Percentiles rank a stretch among this genome's conserved stretches.
Evolutionary conservation across 2,329 filamentous ascomycete species (phyloP).

Genomic region (Diaporthe sp.): DNA sequence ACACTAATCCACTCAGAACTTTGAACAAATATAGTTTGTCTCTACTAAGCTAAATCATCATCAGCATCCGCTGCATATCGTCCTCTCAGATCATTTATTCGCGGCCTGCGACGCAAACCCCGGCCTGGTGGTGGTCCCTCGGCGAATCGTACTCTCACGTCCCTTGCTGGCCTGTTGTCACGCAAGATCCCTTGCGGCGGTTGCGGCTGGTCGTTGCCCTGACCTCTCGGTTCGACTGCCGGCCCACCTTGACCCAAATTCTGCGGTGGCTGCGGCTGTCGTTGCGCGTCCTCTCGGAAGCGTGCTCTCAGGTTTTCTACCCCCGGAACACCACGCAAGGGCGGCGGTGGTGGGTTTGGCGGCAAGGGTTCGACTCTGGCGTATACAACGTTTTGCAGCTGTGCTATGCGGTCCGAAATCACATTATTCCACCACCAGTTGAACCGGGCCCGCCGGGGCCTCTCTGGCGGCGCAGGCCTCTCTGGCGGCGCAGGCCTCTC

Average conservation of each 20-base stretch:
- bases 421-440: not conserved
- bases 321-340: not conserved
- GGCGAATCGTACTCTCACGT: slow-evolving; percentile 5
- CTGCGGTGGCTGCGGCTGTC: not conserved
- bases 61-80: not conserved
- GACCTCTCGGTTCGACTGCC: not conserved
- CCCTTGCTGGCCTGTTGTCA: not conserved
- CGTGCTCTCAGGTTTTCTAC: not conserved
- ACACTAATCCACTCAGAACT: not conserved
- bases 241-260: no score
- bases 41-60: slow-evolving; percentile 3
- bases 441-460: not conserved
- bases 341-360: not conserved
- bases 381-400: not conserved
- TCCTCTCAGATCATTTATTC: not conserved
- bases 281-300: not conserved
- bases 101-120: not conserved
- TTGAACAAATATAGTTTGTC: no score
- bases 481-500: not conserved
- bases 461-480: not conserved
- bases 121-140: not conserved
- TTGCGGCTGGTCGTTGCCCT: not conserved
- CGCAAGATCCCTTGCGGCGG: not conserved
- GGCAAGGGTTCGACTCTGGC: not conserved
- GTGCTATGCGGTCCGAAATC: not conserved